Base-by-base conservation (phyloP, 2,329 filamentous ascomycete species). In the Immersiporthe knoxdaviesiana region DNA sequence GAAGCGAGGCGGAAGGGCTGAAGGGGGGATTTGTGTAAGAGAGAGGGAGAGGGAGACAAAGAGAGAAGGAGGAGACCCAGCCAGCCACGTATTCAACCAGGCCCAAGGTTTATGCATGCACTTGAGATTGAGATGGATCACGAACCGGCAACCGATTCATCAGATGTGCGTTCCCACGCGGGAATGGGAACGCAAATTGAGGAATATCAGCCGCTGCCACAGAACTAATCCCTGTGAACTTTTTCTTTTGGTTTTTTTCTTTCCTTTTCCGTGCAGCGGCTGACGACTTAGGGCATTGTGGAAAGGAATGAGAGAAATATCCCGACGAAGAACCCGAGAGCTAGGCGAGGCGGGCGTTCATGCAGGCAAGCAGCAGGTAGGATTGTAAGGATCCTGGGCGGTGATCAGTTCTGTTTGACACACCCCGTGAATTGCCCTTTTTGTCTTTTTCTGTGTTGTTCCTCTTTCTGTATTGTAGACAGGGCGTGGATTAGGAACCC, bases 1-100 rank as follows among this genome's bases (percentile, higher is more conserved):
- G 58, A 61, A 62, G 47, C 56, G 56, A 59, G 37, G 52, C n/a
- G 35, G 52, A n/a, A 32, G 52, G 27, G 52, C 52, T 56, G 27
- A 56, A 16, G 21, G 1, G 44, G 7, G 44, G 12, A 44, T 3
- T 18, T 10, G 44, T n/a, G 44, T 10, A 7, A n/a, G 2, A 11
- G 21, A n/a, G 44, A n/a, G 3, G 58, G 35, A 60, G 35, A 8
- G 35, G 35, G 35, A 4, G 35, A 35, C 4, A 35, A 8, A 35
- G 35, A 35, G 8, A 35, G 35, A 14, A 65, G 54, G 41, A 14
- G 5, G 30, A 50, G 47, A 11, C 16, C 52, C 37, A 41, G 52
- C 24, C 35, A 30, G 54, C 54, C 54, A 35, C 24, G 12, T 30
- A 59, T 37, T 32, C 56, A 37, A 32, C 56, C 32, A n/a, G 7